Conservation (phyloP, 768 basidiomycete species). For the Paxillus ammoniavirescens region DNA sequence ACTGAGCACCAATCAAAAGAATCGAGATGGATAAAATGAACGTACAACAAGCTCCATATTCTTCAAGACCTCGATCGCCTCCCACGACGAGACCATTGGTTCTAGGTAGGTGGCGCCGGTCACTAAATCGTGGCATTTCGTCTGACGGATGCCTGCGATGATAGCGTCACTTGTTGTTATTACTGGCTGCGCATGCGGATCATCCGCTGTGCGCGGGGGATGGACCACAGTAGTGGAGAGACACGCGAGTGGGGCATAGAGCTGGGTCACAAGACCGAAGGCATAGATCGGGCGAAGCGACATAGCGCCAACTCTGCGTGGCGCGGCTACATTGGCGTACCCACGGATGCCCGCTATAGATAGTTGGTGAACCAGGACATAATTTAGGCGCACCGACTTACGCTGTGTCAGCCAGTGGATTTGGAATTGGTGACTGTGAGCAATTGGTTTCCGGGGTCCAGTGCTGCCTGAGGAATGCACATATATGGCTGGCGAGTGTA, state of each 20-base stretch:
- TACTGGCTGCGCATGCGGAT: constrained; percentile 8
- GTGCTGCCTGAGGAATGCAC: constrained; percentile 52
- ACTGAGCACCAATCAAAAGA: too few species aligned
- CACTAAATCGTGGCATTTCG: constrained; percentile 9
- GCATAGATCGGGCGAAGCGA: constrained; percentile 41
- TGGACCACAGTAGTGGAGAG: constrained; percentile 12
- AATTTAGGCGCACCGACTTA: constrained; percentile 17
- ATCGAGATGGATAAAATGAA: neutral
- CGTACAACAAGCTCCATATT: constrained; percentile 9
- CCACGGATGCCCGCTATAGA: constrained; percentile 2
- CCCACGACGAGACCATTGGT: constrained; percentile 11
- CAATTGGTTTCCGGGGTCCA: constrained; percentile 47
- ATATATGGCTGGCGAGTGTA: constrained; percentile 40
- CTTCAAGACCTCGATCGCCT: constrained; percentile 10
- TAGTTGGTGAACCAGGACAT: neutral
- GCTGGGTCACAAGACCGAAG: constrained; percentile 17
- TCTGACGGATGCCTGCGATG: constrained; percentile 8
- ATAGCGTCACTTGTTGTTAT: constrained; percentile 18
- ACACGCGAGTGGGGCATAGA: too few species aligned
- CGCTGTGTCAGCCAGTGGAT: constrained; percentile 35
- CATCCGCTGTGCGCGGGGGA: constrained; percentile 23
- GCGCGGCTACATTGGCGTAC: constrained; percentile 6
- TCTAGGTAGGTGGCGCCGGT: constrained; percentile 20
- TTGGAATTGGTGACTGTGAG: constrained; percentile 32
- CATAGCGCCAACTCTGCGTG: constrained; percentile 26